These are phyloP conservation scores for Mycocentrospora acerina DNA, from an alignment of 2,329 filamentous ascomycete genomes.

Conservation along the genomic window DNA sequence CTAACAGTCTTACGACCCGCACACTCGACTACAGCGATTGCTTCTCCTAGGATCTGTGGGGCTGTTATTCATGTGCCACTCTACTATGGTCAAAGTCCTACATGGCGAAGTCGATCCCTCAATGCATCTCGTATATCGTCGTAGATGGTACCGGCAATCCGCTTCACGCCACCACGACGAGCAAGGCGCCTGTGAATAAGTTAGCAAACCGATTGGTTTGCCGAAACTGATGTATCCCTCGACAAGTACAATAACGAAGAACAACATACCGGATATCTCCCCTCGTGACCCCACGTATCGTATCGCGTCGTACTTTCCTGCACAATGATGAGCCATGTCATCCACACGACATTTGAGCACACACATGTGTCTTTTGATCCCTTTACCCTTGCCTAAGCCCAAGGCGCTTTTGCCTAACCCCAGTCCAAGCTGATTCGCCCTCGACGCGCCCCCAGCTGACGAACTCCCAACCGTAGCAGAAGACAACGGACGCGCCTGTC, in stretches of 20 bases:
- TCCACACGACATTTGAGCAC: neutral
- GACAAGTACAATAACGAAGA: neutral
- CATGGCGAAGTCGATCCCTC: slow-evolving; percentile 48
- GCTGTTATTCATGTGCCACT: neutral
- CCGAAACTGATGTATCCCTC: neutral
- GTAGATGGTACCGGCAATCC: slow-evolving; percentile 68
- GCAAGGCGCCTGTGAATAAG: slow-evolving; percentile 59
- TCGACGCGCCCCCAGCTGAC: slow-evolving; percentile 2
- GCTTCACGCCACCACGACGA: slow-evolving; percentile 74
- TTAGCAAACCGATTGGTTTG: slow-evolving; percentile 8
- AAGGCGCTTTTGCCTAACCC: slow-evolving; percentile 22
- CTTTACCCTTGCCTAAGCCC: slow-evolving; percentile 21
- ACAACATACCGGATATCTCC: slow-evolving; percentile 38
- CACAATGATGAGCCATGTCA: slow-evolving; percentile 6
- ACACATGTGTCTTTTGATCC: slow-evolving; percentile 29
- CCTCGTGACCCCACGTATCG: slow-evolving; percentile 36
- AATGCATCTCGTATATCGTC: slow-evolving; percentile 59
- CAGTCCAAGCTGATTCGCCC: slow-evolving; percentile 14
- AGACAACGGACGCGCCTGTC: slow-evolving; percentile 1
- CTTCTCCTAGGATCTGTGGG: slow-evolving; percentile 25
- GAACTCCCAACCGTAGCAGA: no score
- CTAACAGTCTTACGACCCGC: slow-evolving; percentile 31
- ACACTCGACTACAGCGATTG: slow-evolving; percentile 27
- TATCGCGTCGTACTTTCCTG: slow-evolving; percentile 37
- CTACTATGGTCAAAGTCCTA: slow-evolving; percentile 10